Base-by-base conservation (phyloP, 495 filamentous ascomycete species). In the Astrocystis sublimbata region DNA sequence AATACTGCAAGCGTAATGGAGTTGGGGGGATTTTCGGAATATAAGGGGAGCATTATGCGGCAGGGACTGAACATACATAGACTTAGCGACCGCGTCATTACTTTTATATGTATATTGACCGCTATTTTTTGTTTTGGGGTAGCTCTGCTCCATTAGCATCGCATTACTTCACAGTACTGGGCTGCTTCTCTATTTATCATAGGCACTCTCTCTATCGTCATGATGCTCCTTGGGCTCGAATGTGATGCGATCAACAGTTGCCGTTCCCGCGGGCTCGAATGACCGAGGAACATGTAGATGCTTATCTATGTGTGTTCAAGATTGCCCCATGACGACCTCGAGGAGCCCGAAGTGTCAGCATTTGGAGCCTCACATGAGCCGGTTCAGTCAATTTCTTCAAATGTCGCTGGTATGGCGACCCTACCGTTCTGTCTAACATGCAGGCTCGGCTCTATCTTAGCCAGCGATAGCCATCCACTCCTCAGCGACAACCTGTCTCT, bases 391-490 rank as follows among this genome's bases (percentile, higher is more conserved):
- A n/a, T n/a, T 30, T 49, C 6, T n/a, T 30, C 12, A 12, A 2
- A 12, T 38, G 9, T 1, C 3, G 8, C 24, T 15, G 2, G 9
- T 49, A 13, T n/a, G n/a, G 3, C 15, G 35, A 35, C n/a, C 24
- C 49, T n/a, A n/a, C n/a, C n/a, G n/a, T n/a, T 17, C 8, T 10
- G 21, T 21, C 47, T n/a, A 5, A 51, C 28, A 38, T 9, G n/a
- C 0, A 15, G 46, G 46, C 31, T 36, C 13, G 9, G 17, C 12
- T 31, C 33, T 60, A 50, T 9, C 1, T 35, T 50, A 30, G 33
- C 46, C 60, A 17, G 62, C 58, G 31, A 70, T 28, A 15, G 40
- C 57, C 53, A 52, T 12, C 68, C 68, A 70, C 55, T 70, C 68
- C 4, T 70, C 60, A 5, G 65, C 68, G 2, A 70, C 0, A 13